Conservation (phyloP, 2,329 filamentous ascomycete species). For the Fusarium napiforme region DNA sequence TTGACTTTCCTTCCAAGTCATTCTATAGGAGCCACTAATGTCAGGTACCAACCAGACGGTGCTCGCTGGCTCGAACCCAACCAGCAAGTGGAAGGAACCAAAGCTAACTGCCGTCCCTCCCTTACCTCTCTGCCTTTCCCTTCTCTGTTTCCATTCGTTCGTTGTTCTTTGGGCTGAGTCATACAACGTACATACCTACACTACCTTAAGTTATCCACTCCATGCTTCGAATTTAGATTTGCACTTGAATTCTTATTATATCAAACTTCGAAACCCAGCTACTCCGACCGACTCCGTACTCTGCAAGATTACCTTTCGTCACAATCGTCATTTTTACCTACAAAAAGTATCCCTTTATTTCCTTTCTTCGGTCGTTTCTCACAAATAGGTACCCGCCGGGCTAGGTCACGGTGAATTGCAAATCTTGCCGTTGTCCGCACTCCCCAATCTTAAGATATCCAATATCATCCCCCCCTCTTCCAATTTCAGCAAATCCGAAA, state of each 20-base stretch:
- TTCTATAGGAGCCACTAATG: conserved; percentile 40
- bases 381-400: conserved; percentile 31
- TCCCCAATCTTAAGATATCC: conserved; percentile 33
- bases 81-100: conserved; percentile 25
- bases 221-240: not conserved
- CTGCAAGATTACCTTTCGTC: not conserved
- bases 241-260: not conserved
- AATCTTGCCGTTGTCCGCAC: conserved; percentile 39
- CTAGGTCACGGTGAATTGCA: conserved; percentile 28
- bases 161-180: not conserved
- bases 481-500: conserved; percentile 20
- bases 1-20: conserved; percentile 25
- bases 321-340: conserved; percentile 30
- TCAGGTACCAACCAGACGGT: conserved; percentile 39
- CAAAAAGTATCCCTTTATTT: conserved; percentile 12
- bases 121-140: not conserved
- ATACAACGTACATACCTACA: not conserved
- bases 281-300: conserved; percentile 1
- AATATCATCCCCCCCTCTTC: conserved; percentile 36
- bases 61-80: conserved; percentile 28
- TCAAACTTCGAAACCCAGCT: not conserved
- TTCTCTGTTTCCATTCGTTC: not conserved
- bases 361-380: conserved; percentile 9
- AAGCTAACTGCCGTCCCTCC: conserved; percentile 18
- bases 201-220: not conserved